Percentiles rank a stretch among this genome's conserved stretches.
Evolutionary conservation across 2,329 filamentous ascomycete genomes (phyloP).

Genomic region (Aspergillus sp.): DNA sequence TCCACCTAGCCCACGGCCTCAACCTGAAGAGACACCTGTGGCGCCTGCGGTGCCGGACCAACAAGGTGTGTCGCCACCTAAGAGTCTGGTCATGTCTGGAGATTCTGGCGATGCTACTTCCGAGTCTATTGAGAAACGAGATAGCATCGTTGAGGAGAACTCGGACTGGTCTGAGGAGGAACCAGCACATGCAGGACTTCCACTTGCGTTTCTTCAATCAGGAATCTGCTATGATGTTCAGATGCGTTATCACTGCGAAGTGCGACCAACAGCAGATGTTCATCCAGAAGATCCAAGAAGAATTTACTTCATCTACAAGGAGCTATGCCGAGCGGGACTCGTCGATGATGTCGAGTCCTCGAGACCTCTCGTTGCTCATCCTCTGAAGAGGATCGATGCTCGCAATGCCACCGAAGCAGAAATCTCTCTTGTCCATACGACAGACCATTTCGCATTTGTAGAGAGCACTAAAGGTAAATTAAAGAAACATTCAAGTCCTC

Average conservation of each 20-base stretch:
- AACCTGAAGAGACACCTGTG: not conserved
- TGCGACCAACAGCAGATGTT: constrained; percentile 63
- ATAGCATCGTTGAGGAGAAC: constrained; percentile 33
- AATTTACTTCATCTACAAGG: constrained; percentile 89
- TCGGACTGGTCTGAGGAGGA: constrained; percentile 40
- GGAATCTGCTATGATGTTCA: constrained; percentile 86
- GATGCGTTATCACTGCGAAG: constrained; percentile 93
- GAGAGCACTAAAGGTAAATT: constrained; percentile 47
- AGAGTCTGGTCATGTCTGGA: constrained; percentile 18
- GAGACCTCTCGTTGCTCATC: constrained; percentile 46
- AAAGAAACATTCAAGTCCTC: not conserved
- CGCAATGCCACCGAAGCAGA: constrained; percentile 74
- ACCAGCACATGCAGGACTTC: constrained; percentile 37
- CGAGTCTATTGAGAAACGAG: constrained; percentile 18
- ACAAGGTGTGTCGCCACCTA: constrained; percentile 12
- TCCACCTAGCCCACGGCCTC: not conserved
- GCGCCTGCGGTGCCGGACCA: constrained; percentile 3
- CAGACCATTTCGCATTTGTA: constrained; percentile 77
- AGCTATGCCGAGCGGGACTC: constrained; percentile 75
- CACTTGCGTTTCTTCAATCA: constrained; percentile 55
- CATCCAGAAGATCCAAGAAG: constrained; percentile 92
- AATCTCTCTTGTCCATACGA: constrained; percentile 72
- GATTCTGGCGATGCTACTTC: constrained; percentile 19
- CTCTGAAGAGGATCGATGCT: constrained; percentile 66
- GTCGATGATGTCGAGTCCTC: constrained; percentile 58